Conservation (phyloP, 2,329 filamentous ascomycete genomes). For the Allantophomopsis lycopodina region DNA sequence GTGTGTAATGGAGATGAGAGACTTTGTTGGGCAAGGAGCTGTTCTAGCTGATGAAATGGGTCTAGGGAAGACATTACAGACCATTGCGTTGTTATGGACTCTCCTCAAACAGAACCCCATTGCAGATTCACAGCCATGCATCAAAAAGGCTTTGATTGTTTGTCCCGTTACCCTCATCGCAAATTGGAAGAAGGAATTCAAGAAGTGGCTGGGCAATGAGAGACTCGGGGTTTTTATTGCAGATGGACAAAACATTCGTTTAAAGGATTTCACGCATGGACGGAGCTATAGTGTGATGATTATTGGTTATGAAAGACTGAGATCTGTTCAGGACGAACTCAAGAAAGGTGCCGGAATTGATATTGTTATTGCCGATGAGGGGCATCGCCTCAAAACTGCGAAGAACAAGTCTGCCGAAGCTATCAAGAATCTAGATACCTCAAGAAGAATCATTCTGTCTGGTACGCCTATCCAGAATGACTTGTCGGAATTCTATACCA, state of each 20-base stretch:
- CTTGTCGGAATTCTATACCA: slow-evolving; percentile 81
- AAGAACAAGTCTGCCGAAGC: slow-evolving; percentile 86
- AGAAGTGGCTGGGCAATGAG: slow-evolving; percentile 61
- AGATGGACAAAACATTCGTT: slow-evolving; percentile 41
- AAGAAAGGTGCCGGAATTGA: slow-evolving; percentile 50
- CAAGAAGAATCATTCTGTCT: slow-evolving; percentile 17
- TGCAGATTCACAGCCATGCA: slow-evolving; percentile 39
- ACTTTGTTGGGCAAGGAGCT: slow-evolving; percentile 51
- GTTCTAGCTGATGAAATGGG: slow-evolving; percentile 69
- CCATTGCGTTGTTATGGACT: slow-evolving; percentile 59
- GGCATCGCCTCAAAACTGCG: slow-evolving; percentile 93
- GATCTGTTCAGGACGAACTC: slow-evolving; percentile 50
- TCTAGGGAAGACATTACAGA: slow-evolving; percentile 60
- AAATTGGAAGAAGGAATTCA: slow-evolving; percentile 62
- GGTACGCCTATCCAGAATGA: slow-evolving; percentile 96
- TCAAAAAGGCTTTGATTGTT: slow-evolving; percentile 60
- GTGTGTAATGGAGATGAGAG: slow-evolving; percentile 61
- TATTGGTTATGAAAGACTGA: slow-evolving; percentile 58
- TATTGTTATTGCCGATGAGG: slow-evolving; percentile 94
- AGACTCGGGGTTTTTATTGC: slow-evolving; percentile 55
- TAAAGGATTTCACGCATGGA: slow-evolving; percentile 57
- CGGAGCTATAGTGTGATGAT: slow-evolving; percentile 59
- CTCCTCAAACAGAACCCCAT: slow-evolving; percentile 59
- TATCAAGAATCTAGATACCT: slow-evolving; percentile 76
- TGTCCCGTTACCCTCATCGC: slow-evolving; percentile 60